Evolutionary conservation across 1,284 basidiomycete genomes (phyloP), one percentile per base, ranked within the genome.

Genomic region (Austroboletus novae-zelandiae): DNA sequence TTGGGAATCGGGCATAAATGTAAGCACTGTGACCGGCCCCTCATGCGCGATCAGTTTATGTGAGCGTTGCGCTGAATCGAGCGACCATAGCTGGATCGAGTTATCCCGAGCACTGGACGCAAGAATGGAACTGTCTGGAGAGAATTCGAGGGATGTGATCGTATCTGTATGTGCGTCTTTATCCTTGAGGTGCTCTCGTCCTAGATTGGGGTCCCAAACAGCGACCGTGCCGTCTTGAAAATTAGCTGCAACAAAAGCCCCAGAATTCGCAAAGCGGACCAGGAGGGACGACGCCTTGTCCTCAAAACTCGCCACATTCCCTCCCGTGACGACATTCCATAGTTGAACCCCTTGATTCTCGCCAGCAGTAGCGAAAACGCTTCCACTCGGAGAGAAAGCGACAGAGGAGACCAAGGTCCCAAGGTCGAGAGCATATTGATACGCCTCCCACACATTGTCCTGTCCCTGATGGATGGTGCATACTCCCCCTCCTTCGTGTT

Each of bases 181-280:
- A 18, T 51, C 45, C 36, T 46, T 55, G 13, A 55, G 23, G 20
- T 53, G 46, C 18, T 58, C 47, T 17, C 47, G 36, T 10, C 60
- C 58, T 6, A 59, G 30, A 11, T 27, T 40, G 5, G 51, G 52
- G 29, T 60, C 60, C 61, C 61, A 62, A 15, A 61, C 46, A 4
- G 47, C 40, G 20, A 62, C 47, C 34, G 35, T 52, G 11, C 52
- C 48, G 2, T 50, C 53, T 8, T 7, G 11, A 23, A 50, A 57
- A 0, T 52, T 57, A 20, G 51, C 53, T 6, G 54, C 54, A 2
- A 62, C 23, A 4, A 45, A 56, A 13, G 37, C 40, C 1, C 61
- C 61, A 15, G 53, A 52, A 15, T 23, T 9, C 0, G 59, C 53
- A 41, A 55, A 63, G 31, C 42, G 30, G 13, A 61, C 57, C 4